Evolutionary conservation across 768 basidiomycete species (phyloP).

Genomic region (Boletus insuetus): DNA sequence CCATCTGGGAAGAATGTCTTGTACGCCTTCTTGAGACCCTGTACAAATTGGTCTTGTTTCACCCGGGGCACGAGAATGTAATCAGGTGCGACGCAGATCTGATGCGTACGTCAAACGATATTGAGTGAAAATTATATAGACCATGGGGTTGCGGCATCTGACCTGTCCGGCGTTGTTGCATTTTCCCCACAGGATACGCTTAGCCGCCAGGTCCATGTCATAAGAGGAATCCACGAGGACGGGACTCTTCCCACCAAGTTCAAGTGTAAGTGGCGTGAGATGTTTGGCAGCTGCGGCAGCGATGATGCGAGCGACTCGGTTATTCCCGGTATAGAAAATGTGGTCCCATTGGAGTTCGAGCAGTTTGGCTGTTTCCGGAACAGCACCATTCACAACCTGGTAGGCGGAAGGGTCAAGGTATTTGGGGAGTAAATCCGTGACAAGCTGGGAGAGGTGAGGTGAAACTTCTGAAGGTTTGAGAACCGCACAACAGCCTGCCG

Average conservation of each 20-base stretch:
- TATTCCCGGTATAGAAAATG: constrained; percentile 40
- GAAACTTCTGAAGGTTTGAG: constrained; percentile 64
- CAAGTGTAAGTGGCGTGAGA: constrained; percentile 35
- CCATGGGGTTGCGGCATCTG: not conserved
- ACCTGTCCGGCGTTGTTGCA: constrained; percentile 64
- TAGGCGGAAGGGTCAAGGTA: constrained; percentile 53
- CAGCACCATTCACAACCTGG: constrained; percentile 49
- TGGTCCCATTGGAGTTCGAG: constrained; percentile 33
- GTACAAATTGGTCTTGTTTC: constrained; percentile 46
- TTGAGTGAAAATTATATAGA: not conserved
- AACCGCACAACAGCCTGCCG: constrained; percentile 67
- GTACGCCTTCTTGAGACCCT: constrained; percentile 42
- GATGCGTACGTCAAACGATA: not conserved
- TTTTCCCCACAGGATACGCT: constrained; percentile 68
- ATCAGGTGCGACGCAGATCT: constrained; percentile 45
- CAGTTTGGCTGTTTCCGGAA: constrained; percentile 37
- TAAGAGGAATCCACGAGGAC: constrained; percentile 43
- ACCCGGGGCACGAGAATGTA: constrained; percentile 42
- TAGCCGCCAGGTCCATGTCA: constrained; percentile 52
- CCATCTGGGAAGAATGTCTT: constrained; percentile 53
- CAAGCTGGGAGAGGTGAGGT: constrained; percentile 45
- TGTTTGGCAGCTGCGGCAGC: constrained; percentile 27
- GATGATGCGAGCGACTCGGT: constrained; percentile 24
- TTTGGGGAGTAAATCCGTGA: constrained; percentile 54
- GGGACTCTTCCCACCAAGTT: constrained; percentile 42